Percentiles rank a stretch among this genome's conserved stretches.
phyloP scores from a whole-genome alignment of 2,329 filamentous ascomycete genomes.

The Apiospora kogelbergensis region DNA sequence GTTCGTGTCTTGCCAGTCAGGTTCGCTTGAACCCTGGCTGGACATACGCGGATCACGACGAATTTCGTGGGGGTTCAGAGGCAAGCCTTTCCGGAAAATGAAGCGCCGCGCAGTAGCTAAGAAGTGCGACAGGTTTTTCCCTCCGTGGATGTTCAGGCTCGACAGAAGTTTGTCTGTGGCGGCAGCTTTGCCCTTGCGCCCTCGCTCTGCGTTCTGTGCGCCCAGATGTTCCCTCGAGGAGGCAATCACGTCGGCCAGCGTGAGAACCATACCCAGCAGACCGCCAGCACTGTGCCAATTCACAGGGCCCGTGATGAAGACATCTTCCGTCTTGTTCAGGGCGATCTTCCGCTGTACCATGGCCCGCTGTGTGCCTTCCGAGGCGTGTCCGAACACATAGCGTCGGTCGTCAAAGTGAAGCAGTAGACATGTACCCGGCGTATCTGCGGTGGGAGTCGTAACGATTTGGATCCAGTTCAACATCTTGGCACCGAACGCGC shows the following conservation, averaged over 20 bases:
- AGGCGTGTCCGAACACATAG: conserved; percentile 81
- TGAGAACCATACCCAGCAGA: conserved; percentile 81
- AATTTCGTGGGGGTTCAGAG: conserved; percentile 71
- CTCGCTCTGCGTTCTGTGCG: conserved; percentile 39
- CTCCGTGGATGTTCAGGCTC: conserved; percentile 70
- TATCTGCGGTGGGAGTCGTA: conserved; percentile 84
- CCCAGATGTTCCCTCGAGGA: conserved; percentile 42
- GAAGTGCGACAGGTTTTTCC: conserved; percentile 75
- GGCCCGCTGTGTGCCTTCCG: conserved; percentile 83
- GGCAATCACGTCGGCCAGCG: conserved; percentile 68
- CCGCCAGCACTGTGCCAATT: conserved; percentile 79
- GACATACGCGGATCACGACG: conserved; percentile 40
- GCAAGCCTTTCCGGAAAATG: conserved; percentile 81
- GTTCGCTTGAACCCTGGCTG: conserved; percentile 48
- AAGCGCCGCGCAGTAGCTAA: conserved; percentile 83
- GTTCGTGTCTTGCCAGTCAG: conserved; percentile 74
- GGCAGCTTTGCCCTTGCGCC: conserved; percentile 29
- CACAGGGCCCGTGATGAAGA: conserved; percentile 80
- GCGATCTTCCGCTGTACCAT: conserved; percentile 66
- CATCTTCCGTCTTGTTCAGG: conserved; percentile 66
- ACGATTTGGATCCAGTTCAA: conserved; percentile 72
- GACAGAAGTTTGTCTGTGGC: conserved; percentile 20
- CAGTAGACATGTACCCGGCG: conserved; percentile 73
- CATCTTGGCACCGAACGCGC: conserved; percentile 52
- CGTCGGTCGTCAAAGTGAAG: conserved; percentile 79